Percentiles rank a stretch among this genome's conserved stretches.
Conservation (phyloP, 1,284 basidiomycete species). For the Pascua guehoae region DNA sequence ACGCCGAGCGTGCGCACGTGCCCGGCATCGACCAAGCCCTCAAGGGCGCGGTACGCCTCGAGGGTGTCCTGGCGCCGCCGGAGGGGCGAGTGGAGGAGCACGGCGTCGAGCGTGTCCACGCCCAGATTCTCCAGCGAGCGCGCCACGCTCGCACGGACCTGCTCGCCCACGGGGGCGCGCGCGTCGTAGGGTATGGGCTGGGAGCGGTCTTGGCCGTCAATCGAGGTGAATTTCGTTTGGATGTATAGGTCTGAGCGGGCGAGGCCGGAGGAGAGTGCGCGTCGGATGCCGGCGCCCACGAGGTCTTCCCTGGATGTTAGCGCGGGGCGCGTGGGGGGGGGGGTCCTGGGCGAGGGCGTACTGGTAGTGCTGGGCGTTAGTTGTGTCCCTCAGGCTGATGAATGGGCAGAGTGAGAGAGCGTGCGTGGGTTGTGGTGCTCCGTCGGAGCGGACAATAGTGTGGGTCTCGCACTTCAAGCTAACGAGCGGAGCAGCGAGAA, state of each 20-base stretch:
- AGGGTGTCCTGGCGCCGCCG: constrained; percentile 58
- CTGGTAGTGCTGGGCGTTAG: constrained; percentile 6
- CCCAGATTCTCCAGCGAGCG: constrained; percentile 64
- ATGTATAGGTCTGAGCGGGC: constrained; percentile 63
- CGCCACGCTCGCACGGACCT: constrained; percentile 63
- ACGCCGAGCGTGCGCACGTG: constrained; percentile 64
- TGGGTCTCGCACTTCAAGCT: too few species aligned
- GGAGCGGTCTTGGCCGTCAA: constrained; percentile 64
- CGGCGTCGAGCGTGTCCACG: constrained; percentile 67
- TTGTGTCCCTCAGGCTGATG: too few species aligned
- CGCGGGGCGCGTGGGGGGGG: too few species aligned
- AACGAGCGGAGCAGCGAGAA: too few species aligned
- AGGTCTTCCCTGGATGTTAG: constrained; percentile 62
- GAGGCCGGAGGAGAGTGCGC: constrained; percentile 55
- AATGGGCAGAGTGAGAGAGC: too few species aligned
- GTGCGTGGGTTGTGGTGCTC: too few species aligned
- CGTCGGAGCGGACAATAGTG: too few species aligned
- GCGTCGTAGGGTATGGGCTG: constrained; percentile 71
- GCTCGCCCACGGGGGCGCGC: constrained; percentile 55
- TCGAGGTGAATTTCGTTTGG: constrained; percentile 76
- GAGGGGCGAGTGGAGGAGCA: constrained; percentile 72
- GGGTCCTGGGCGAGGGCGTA: constrained; percentile 1
- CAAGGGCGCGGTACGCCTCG: constrained; percentile 63
- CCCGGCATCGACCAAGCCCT: constrained; percentile 60
- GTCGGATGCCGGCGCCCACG: constrained; percentile 65